phyloP scores from a whole-genome alignment of 768 basidiomycete genomes.

The Cystofilobasidium bisporidii region DNA sequence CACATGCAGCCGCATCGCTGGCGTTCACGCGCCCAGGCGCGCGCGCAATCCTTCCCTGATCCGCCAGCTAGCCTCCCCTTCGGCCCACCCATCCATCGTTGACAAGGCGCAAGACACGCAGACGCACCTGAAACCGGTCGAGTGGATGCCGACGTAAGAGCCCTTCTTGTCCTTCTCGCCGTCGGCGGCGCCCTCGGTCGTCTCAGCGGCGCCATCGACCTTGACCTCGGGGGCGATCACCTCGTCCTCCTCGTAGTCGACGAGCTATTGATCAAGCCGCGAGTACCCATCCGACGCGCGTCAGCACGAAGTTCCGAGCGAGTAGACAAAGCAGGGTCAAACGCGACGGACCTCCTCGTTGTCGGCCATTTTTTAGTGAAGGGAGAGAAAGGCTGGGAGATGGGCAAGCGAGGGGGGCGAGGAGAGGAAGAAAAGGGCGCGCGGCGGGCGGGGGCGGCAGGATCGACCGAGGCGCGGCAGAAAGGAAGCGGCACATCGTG shows the following conservation, averaged over 20 bases:
- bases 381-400: not conserved
- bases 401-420: not conserved
- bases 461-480: not conserved
- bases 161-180: constrained; percentile 83
- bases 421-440: not conserved
- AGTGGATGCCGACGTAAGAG: constrained; percentile 93
- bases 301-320: too few relatives aligned
- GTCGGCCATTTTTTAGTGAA: constrained; percentile 25
- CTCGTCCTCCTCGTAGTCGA: constrained; percentile 30
- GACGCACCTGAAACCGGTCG: constrained; percentile 91
- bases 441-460: not conserved
- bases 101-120: too few relatives aligned
- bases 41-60: too few relatives aligned
- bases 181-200: constrained; percentile 48
- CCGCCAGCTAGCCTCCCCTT: too few relatives aligned
- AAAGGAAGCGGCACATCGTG: too few relatives aligned
- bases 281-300: not conserved
- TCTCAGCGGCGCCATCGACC: constrained; percentile 1
- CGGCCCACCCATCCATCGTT: too few relatives aligned
- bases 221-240: constrained; percentile 26
- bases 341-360: constrained; percentile 25
- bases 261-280: not conserved
- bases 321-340: too few relatives aligned
- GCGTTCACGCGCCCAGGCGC: too few relatives aligned
- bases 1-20: too few relatives aligned